phyloP scores from a whole-genome alignment of 257 asterid genomes.

The Nicotiana attenuata region DNA sequence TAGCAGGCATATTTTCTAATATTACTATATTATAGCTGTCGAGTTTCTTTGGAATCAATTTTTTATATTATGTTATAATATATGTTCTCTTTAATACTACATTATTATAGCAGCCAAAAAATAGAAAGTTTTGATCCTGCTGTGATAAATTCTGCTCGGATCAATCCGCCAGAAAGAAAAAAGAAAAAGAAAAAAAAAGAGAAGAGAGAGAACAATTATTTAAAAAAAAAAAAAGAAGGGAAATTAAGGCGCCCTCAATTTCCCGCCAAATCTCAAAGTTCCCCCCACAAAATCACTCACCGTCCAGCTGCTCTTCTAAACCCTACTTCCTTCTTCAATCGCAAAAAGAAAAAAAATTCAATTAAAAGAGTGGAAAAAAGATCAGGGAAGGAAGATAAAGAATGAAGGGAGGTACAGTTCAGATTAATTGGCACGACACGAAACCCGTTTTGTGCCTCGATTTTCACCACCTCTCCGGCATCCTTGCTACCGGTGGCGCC shows the following conservation, averaged over 20 bases:
- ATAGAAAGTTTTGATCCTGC: too few species aligned
- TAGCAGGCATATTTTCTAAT: too few species aligned
- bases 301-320: background rate
- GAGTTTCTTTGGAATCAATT: too few species aligned
- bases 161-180: too few species aligned
- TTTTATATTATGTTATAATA: too few species aligned
- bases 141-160: too few species aligned
- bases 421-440: constrained; percentile 91
- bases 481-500: constrained; percentile 93
- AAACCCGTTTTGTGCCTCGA: constrained; percentile 91
- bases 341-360: background rate
- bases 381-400: background rate
- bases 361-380: background rate
- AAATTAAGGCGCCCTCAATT: background rate
- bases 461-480: constrained; percentile 65
- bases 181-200: too few species aligned
- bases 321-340: background rate
- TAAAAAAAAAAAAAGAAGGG: background rate
- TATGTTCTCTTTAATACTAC: too few species aligned
- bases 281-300: background rate
- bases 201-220: too few species aligned
- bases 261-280: constrained; percentile 5
- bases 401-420: constrained; percentile 89
- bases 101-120: too few species aligned
- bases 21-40: too few species aligned